These are phyloP conservation scores for Lyophyllum atratum DNA, from an alignment of 768 basidiomycete genomes.

Conservation along the genomic window DNA sequence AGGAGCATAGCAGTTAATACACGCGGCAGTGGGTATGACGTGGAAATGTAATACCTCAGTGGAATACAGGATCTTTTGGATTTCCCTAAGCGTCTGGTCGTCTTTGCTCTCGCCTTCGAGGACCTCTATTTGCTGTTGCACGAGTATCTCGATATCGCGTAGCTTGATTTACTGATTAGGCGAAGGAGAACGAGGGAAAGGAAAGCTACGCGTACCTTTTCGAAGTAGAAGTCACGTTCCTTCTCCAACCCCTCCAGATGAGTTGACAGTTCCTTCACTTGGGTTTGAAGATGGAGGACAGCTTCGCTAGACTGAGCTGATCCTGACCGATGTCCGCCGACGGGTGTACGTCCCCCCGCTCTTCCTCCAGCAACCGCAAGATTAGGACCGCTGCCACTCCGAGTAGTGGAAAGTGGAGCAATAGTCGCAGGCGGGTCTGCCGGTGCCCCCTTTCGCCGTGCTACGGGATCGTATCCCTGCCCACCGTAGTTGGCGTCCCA, in stretches of 20 bases:
- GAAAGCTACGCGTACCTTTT: slow-evolving; percentile 66
- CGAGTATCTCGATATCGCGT: slow-evolving; percentile 93
- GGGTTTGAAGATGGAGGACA: slow-evolving; percentile 66
- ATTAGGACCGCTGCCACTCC: slow-evolving; percentile 32
- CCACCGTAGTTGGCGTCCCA: slow-evolving; percentile 95
- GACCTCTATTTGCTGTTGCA: slow-evolving; percentile 74
- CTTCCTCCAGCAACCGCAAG: slow-evolving; percentile 31
- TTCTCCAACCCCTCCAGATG: slow-evolving; percentile 93
- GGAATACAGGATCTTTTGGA: slow-evolving; percentile 92
- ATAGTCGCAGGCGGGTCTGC: slow-evolving; percentile 80
- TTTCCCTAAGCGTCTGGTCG: slow-evolving; percentile 66
- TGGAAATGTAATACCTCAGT: slow-evolving; percentile 70
- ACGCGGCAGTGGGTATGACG: not conserved
- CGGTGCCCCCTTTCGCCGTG: slow-evolving; percentile 74
- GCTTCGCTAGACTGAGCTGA: slow-evolving; percentile 70
- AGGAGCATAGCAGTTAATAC: slow-evolving; percentile 2
- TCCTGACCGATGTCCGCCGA: slow-evolving; percentile 67
- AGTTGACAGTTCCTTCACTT: slow-evolving; percentile 78
- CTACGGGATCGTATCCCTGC: slow-evolving; percentile 83
- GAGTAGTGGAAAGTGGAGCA: slow-evolving; percentile 57
- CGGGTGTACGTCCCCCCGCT: slow-evolving; percentile 72
- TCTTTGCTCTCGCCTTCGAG: slow-evolving; percentile 59
- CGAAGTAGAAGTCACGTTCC: slow-evolving; percentile 98
- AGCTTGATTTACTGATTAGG: slow-evolving; percentile 49
- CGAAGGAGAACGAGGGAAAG: not conserved